Base-by-base conservation (phyloP, 2,329 filamentous ascomycete genomes). In the Hypoxylon sp. region DNA sequence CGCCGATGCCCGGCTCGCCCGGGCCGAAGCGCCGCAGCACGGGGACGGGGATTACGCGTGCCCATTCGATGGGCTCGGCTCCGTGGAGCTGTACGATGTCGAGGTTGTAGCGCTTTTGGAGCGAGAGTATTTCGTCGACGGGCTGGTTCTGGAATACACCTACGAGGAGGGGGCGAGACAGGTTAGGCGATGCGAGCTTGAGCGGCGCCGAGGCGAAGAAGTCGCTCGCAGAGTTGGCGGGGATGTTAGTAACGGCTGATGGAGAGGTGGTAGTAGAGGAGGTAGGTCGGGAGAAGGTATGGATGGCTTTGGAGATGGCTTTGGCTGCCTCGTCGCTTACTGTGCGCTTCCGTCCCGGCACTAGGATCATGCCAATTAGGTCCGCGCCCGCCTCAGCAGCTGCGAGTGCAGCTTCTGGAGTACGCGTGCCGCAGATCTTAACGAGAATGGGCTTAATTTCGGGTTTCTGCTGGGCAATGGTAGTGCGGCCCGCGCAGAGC, bases 101-200 rank as follows among this genome's bases (percentile, higher is more conserved):
- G 46, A 99, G 87, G 49, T 86, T 85, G 71, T 97, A 89, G 11
- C 89, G 84, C 70, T 88, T 88, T 74, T 97, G 92, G 78, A 95
- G 89, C 69, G 90, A 87, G 55, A 98, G 84, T 5, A 99, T 85
- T 73, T 97, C 93, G 36, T 89, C 87, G 9, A 99, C 84, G 0
- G 95, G 89, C 76, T 98, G 95, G 78, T 98, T 92, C 74, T 93
- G 91, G 82, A 99, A 99, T 1, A 99, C 95, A 62, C 96, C 96
- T 4, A 97, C 96, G 0, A 99, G 85, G 2, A 96, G 85, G 0
- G 95, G 90, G 9, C 92, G 81, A 13, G 87, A 76, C 77, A 83
- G 69, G 32, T 59, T 67, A 13, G 53, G 61, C 0, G 70, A 77
- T 77, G 85, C 79, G 3, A 90, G 79, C 63, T 82, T 81, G 32